Evolutionary conservation across 106 monocot genomes (phyloP), one percentile per base, ranked within the genome.

Genomic region (Cymbidium sinense): DNA sequence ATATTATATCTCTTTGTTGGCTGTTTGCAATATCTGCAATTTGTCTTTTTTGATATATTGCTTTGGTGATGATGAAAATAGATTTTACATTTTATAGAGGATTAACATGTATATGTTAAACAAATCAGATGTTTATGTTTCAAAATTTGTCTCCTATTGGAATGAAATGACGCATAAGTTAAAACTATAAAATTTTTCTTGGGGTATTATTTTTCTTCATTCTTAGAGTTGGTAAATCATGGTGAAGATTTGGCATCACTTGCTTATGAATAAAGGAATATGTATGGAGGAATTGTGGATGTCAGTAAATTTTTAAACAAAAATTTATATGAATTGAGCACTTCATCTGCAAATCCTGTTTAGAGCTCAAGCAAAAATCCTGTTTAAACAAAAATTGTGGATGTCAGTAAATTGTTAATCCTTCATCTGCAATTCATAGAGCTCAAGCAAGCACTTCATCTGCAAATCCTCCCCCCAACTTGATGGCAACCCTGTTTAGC

Each of bases 371-470:
- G n/a, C n/a, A n/a, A n/a, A n/a, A n/a, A n/a, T n/a, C n/a, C n/a
- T n/a, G n/a, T n/a, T n/a, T n/a, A n/a, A n/a, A n/a, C n/a, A n/a
- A n/a, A n/a, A n/a, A n/a, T n/a, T n/a, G n/a, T n/a, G n/a, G n/a
- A n/a, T n/a, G n/a, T n/a, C n/a, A n/a, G n/a, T n/a, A n/a, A n/a
- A n/a, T n/a, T n/a, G n/a, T n/a, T n/a, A n/a, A n/a, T n/a, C n/a
- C n/a, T n/a, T 78, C 85, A 94, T 94, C 96, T 98, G 92, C 50
- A 98, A 70, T 43, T 94, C 89, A 84, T 98, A 98, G 21, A 94
- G 83, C 79, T 98, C 96, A 78, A 98, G 85, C 83, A 98, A 87
- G 76, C 96, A 98, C 83, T 94, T 98, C 86, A 87, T 90, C 82
- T 98, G 96, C 84, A 94, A 78, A 70, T 98, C 96, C 44, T 98